Base-by-base conservation (phyloP, 768 basidiomycete genomes). In the Macrolepiota fuliginosa region DNA sequence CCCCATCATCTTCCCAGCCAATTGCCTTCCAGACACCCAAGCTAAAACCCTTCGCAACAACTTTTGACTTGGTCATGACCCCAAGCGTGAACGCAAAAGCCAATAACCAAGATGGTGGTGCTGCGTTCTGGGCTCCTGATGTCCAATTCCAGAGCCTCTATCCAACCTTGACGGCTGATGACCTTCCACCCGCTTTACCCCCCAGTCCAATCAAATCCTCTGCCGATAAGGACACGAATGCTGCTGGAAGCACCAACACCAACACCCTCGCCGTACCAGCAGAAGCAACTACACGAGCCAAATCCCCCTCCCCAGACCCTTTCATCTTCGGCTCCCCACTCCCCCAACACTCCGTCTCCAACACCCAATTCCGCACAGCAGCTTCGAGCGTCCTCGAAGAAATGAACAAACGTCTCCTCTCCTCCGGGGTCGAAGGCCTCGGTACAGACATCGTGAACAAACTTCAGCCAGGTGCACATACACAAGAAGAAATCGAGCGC, bases 301-400 rank as follows among this genome's bases (percentile, higher is more conserved):
- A 63, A 13, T 61, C 67, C 6, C 42, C 65, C 22, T 59, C 68
- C 39, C 67, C 74, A 10, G 72, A 81, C 24, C 84, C 87, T 0
- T 94, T 93, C 75, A 69, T 91, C 22, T 94, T 94, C 66, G 91
- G 91, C 25, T 92, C 91, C 0, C 88, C 90, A 0, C 79, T 83
- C 2, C 85, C 89, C 6, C 82, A 83, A 62, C 79, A 90, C 67
- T 79, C 76, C 50, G 79, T 83, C 47, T 85, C 87, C 35, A 86
- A 90, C 64, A 73, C 75, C n/a, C 82, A 88, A 54, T 93, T 94
- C 74, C 81, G 79, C 55, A 71, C 77, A 1, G 87, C 88, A 0
- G 88, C 90, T 0, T 79, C 84, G n/a, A 81, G 82, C 22, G 86
- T 94, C 29, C 76, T 94, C 32, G 88, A 87, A 54, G 92, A 94